Conservation (phyloP, 192 early-diverging fungal species). For the Lobosporangium transversale region DNA sequence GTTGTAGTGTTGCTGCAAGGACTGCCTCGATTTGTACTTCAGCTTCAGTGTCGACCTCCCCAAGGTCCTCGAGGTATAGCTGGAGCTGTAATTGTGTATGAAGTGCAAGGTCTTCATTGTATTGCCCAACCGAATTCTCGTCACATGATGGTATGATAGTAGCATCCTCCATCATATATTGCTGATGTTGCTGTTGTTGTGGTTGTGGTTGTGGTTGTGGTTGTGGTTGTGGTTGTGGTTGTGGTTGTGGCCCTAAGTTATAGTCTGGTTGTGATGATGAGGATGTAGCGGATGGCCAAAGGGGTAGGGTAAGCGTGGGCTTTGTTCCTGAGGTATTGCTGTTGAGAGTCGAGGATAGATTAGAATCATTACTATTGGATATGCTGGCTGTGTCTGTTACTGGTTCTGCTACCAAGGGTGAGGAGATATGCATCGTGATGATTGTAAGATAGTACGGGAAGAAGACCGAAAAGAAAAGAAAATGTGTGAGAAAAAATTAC, state of each 20-base stretch:
- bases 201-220: no score
- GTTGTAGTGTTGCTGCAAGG: constrained; percentile 4
- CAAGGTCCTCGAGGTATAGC: constrained; percentile 36
- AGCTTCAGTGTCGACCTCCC: constrained; percentile 26
- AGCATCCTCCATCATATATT: background rate
- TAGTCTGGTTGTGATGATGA: no score
- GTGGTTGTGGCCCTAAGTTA: no score
- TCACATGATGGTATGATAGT: background rate
- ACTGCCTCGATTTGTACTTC: constrained; percentile 22
- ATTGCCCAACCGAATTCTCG: constrained; percentile 1
- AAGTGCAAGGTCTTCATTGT: constrained; percentile 17
- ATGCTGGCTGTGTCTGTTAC: background rate
- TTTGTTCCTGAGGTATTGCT: background rate
- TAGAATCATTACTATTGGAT: background rate
- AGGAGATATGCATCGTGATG: no score
- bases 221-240: background rate
- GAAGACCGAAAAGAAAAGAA: no score
- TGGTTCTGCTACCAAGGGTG: no score
- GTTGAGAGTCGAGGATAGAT: background rate
- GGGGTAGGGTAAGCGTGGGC: background rate
- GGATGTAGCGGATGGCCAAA: background rate
- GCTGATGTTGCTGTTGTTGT: background rate
- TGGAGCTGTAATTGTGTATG: constrained; percentile 43
- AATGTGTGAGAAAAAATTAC: no score
- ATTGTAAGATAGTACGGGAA: no score